Percentiles rank a stretch among this genome's conserved stretches.
These are phyloP conservation scores for Hirsutella minnesotensis DNA, from an alignment of 2,329 filamentous ascomycete genomes.

Conservation along the genomic window DNA sequence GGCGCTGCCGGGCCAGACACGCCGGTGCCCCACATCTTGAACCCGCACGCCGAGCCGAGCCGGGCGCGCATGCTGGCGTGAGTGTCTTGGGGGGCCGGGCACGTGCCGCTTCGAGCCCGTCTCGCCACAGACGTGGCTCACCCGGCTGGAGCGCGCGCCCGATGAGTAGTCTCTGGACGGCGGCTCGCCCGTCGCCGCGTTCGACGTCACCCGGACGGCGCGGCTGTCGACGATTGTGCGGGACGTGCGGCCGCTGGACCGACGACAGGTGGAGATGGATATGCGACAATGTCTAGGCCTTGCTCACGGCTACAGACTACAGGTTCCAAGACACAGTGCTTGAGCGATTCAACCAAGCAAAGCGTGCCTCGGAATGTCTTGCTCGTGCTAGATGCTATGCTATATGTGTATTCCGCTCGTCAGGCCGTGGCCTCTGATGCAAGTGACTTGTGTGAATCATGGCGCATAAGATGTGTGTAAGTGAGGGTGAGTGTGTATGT, in stretches of 20 bases:
- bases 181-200: too few species aligned
- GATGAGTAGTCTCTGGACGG: not conserved
- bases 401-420: too few species aligned
- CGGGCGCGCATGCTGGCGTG: constrained; percentile 12
- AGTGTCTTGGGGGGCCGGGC: constrained; percentile 2
- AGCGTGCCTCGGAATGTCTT: too few species aligned
- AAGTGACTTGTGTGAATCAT: too few species aligned
- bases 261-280: not conserved
- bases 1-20: not conserved
- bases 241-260: not conserved
- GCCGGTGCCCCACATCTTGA: constrained; percentile 12
- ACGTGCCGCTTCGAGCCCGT: not conserved
- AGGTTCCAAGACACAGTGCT: too few species aligned
- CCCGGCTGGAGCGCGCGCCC: not conserved
- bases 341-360: too few species aligned
- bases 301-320: not conserved
- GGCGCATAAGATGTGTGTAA: too few species aligned
- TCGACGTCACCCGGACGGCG: not conserved
- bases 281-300: not conserved
- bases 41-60: constrained; percentile 7
- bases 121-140: not conserved
- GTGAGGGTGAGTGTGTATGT: too few species aligned
- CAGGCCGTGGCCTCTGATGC: too few species aligned
- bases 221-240: not conserved
- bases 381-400: too few species aligned